Conservation (phyloP, 2,329 filamentous ascomycete genomes). For the Penicillium sp. region DNA sequence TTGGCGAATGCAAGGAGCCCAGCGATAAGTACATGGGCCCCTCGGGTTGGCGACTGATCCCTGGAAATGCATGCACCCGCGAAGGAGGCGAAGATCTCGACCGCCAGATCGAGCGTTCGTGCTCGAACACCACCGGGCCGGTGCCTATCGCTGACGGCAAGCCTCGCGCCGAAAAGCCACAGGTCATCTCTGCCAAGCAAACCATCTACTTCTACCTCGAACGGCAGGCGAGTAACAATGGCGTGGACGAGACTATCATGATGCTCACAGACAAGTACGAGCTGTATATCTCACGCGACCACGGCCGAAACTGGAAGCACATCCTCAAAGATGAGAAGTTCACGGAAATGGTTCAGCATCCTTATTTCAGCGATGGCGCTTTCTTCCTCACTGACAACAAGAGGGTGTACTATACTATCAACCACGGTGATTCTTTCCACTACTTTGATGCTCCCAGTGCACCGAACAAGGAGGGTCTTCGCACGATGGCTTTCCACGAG, state of each 20-base stretch:
- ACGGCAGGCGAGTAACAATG: slow-evolving; percentile 60
- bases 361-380: slow-evolving; percentile 75
- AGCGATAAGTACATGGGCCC: slow-evolving; percentile 75
- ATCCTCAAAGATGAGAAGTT: slow-evolving; percentile 58
- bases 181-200: slow-evolving; percentile 59
- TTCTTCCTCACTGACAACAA: slow-evolving; percentile 74
- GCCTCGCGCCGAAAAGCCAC: slow-evolving; percentile 56
- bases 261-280: slow-evolving; percentile 57
- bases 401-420: slow-evolving; percentile 72
- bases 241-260: slow-evolving; percentile 69
- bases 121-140: slow-evolving; percentile 59
- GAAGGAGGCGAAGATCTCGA: slow-evolving; percentile 63
- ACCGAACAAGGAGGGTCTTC: slow-evolving; percentile 32
- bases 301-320: slow-evolving; percentile 79
- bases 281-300: slow-evolving; percentile 73
- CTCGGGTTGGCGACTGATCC: slow-evolving; percentile 89
- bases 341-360: slow-evolving; percentile 68
- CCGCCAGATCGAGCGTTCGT: slow-evolving; percentile 69
- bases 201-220: slow-evolving; percentile 73
- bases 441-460: slow-evolving; percentile 43
- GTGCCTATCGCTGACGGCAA: slow-evolving; percentile 55
- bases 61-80: slow-evolving; percentile 69
- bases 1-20: slow-evolving; percentile 67
- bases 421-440: slow-evolving; percentile 66
- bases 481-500: slow-evolving; percentile 75